Base-by-base conservation (phyloP, 345 rosid species). In the Populus simonii region DNA sequence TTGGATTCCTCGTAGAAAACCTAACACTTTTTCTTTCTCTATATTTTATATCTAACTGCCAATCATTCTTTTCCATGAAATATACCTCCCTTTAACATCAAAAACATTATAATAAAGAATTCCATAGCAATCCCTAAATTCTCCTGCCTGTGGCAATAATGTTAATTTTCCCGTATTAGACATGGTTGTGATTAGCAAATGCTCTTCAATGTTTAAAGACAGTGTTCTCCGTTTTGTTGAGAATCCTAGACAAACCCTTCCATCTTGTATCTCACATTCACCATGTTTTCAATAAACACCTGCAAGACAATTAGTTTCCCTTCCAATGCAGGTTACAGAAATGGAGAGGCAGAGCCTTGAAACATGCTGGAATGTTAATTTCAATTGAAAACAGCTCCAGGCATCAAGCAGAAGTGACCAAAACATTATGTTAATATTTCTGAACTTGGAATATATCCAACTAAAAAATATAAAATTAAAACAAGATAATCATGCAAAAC, bases 401-500 rank as follows among this genome's bases (percentile, higher is more conserved):
- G 70, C 45, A 67, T 67, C 70, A 57, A 57, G 25, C 62, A 57
- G 62, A 57, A 6, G 57, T 51, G 17, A 22, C 27, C 10, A n/a
- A 22, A 57, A 57, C 62, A 57, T 9, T 23, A 53, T 53, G 27
- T 57, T 10, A 57, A n/a, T 57, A 57, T 57, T 57, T 35, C 20
- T 17, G 47, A 66, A 76, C 25, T 71, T 43, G 36, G 69, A 70
- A 45, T 47, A 77, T 23, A 15, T 66, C 55, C 43, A 73, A 38
- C 18, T 13, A 25, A 68, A 17, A 57, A 71, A 68, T 20, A 79
- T 45, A 51, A 41, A 35, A 67, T 17, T 18, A 67, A 57, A n/a
- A n/a, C 6, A n/a, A 57, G 62, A 57, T 16, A 79, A 77, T 78
- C 73, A 66, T 43, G 63, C 27, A 33, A 67, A 20, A 69, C 55